Percentiles rank a stretch among this genome's conserved stretches.
These are phyloP conservation scores for Colletotrichum filicis DNA, from an alignment of 2,329 filamentous ascomycete species.

Conservation along the genomic window DNA sequence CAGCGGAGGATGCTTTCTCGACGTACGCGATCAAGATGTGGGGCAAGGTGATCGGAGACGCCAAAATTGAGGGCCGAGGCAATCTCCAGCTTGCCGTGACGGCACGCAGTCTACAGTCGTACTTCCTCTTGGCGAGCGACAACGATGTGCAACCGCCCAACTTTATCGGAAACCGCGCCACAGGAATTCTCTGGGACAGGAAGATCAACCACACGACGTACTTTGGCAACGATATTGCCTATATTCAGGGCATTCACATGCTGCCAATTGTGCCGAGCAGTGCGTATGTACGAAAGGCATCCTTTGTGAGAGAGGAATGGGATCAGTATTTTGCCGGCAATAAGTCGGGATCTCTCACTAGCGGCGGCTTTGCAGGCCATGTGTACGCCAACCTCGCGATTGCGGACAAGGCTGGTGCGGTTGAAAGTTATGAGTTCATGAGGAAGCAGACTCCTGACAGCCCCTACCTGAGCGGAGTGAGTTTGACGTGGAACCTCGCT, in stretches of 20 bases:
- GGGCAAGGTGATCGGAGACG: constrained; percentile 76
- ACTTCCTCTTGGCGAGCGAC: constrained; percentile 76
- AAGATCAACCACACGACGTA: constrained; percentile 88
- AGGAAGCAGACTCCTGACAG: constrained; percentile 4
- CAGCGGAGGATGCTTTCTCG: constrained; percentile 83
- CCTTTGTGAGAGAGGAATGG: constrained; percentile 82
- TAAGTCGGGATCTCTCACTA: constrained; percentile 68
- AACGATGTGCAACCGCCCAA: constrained; percentile 73
- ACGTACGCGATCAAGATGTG: constrained; percentile 87
- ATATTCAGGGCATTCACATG: constrained; percentile 78
- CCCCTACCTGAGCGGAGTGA: neutral
- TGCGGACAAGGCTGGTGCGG: constrained; percentile 56
- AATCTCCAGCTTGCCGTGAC: constrained; percentile 82
- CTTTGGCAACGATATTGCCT: constrained; percentile 66
- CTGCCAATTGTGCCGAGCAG: constrained; percentile 73
- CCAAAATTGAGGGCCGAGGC: constrained; percentile 76
- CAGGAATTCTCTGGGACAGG: constrained; percentile 79
- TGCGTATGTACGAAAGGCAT: constrained; percentile 66
- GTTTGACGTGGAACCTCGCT: constrained; percentile 20
- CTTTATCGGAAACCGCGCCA: constrained; percentile 66
- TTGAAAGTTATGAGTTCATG: constrained; percentile 29
- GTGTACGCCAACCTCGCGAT: constrained; percentile 80
- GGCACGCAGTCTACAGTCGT: constrained; percentile 73
- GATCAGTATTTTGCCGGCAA: constrained; percentile 43
- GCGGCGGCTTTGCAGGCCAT: constrained; percentile 81